Evolutionary conservation across 352 stramenopile species (phyloP).

Genomic region (Globisporangium cederbergense): DNA sequence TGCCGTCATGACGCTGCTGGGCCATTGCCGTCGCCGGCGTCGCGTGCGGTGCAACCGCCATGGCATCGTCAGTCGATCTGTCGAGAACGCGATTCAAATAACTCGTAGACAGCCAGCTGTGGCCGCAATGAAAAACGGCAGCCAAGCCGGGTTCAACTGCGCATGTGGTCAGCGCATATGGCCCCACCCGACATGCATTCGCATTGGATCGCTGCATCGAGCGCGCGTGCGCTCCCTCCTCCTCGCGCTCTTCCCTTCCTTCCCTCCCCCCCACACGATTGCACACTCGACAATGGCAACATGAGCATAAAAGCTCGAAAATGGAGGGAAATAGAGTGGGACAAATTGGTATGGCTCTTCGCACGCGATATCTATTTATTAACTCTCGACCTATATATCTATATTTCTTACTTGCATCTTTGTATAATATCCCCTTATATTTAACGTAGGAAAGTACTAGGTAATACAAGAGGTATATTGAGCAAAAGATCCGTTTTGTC

Average conservation of each 20-base stretch:
- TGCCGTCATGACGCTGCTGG: not conserved
- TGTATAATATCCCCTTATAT: too few species aligned
- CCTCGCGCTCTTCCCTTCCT: not conserved
- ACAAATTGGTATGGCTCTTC: not conserved
- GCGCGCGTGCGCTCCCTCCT: not conserved
- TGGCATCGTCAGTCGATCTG: conserved; percentile 9
- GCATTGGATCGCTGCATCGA: not conserved
- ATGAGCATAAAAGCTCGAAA: not conserved
- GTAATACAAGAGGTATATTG: too few species aligned
- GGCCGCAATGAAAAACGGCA: not conserved
- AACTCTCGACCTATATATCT: too few species aligned
- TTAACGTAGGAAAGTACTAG: too few species aligned
- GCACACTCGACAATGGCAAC: not conserved
- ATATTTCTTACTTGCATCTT: too few species aligned
- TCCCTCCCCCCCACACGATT: not conserved
- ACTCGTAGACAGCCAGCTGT: not conserved
- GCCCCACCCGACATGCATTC: too few species aligned
- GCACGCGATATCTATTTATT: not conserved
- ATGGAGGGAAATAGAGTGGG: not conserved
- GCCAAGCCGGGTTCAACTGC: not conserved
- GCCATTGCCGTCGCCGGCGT: too few species aligned
- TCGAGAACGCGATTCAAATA: not conserved
- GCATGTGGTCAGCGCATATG: not conserved
- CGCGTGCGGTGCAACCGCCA: conserved; percentile 2
- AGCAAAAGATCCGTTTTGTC: too few species aligned